These are phyloP conservation scores for Aaosphaeria arxii DNA, from an alignment of 2,329 filamentous ascomycete genomes.

Conservation along the genomic window DNA sequence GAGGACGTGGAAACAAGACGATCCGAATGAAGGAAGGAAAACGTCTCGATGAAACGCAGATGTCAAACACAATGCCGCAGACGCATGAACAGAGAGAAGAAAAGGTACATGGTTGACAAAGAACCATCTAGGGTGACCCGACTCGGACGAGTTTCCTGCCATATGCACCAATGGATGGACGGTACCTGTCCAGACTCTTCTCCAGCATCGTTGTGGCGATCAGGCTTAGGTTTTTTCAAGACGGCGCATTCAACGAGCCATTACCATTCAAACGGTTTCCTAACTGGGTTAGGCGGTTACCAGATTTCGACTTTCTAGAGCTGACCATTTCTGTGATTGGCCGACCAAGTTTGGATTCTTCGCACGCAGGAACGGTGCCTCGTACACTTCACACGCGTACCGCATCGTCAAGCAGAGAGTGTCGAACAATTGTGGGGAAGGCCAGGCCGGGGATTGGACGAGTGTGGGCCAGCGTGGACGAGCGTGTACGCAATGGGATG, in stretches of 20 bases:
- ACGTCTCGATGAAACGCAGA: not conserved
- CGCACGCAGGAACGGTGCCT: not conserved
- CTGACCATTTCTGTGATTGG: not conserved
- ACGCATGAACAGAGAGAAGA: not conserved
- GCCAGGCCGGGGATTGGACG: constrained; percentile 1
- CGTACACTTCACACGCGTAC: constrained; percentile 31
- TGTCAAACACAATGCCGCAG: not conserved
- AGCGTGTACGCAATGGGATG: constrained; percentile 4
- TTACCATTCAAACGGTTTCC: not conserved
- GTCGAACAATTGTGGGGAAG: constrained; percentile 29
- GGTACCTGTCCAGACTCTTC: not conserved
- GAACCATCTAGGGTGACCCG: not conserved
- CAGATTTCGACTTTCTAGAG: not conserved
- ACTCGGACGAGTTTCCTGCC: not conserved
- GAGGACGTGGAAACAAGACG: not conserved
- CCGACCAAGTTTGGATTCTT: not conserved
- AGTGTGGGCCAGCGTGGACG: too few relatives aligned
- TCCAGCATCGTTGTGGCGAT: not conserved
- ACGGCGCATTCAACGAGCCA: not conserved
- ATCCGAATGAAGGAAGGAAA: not conserved
- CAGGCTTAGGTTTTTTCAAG: not conserved
- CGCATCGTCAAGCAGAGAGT: constrained; percentile 17
- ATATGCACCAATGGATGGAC: not conserved
- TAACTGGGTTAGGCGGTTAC: not conserved
- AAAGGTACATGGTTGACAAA: not conserved